Conservation (phyloP, 345 rosid genomes). For the Eucalyptus tenuipes region DNA sequence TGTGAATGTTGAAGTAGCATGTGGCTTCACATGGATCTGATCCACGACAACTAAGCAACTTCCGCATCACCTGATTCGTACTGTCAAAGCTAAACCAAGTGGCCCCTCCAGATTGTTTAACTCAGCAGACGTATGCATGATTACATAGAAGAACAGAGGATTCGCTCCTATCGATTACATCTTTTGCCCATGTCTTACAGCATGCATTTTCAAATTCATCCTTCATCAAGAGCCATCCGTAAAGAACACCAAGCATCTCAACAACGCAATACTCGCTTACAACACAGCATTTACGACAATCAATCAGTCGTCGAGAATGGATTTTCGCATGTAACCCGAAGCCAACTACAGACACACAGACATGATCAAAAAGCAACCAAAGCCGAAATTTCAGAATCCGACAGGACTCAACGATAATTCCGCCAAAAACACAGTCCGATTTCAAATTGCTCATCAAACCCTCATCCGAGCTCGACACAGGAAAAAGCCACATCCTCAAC, state of each 20-base stretch:
- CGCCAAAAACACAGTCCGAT: not conserved
- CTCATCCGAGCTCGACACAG: not conserved
- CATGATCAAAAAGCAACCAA: not conserved
- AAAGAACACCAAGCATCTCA: not conserved
- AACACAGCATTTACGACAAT: not conserved
- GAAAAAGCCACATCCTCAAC: not conserved
- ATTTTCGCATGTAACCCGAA: not conserved
- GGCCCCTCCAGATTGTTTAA: not conserved
- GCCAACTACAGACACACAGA: not conserved
- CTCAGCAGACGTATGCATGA: not conserved
- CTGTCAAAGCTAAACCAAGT: not conserved
- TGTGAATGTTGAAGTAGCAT: not conserved
- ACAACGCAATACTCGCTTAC: not conserved
- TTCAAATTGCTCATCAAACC: not conserved
- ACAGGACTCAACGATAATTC: not conserved
- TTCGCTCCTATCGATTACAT: not conserved
- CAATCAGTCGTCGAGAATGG: not conserved
- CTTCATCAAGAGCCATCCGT: not conserved
- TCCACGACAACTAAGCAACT: not conserved
- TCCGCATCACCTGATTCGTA: not conserved
- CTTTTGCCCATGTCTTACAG: not conserved
- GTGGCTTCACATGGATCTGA: not conserved
- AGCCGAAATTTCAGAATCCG: not conserved
- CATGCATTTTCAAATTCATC: not conserved
- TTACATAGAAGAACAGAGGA: not conserved